Conservation (phyloP, 164 flowering plant species). For the Macadamia tetraphylla region DNA sequence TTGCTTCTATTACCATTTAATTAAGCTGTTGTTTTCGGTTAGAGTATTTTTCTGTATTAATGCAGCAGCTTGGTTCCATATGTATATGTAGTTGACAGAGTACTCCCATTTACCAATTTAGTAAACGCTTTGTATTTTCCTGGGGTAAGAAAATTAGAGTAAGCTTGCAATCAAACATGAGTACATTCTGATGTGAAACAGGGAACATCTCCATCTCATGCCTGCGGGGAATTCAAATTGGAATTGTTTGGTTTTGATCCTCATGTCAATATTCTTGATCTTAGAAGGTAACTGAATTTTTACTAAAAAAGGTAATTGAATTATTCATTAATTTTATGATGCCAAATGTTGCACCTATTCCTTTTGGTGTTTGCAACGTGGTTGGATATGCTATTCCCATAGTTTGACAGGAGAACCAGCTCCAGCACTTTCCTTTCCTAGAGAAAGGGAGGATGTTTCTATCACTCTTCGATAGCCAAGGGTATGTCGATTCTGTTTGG, state of each 20-base stretch:
- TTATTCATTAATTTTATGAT: neutral
- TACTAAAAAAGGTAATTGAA: no score
- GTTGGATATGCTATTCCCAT: conserved; percentile 15
- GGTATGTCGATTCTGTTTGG: conserved; percentile 37
- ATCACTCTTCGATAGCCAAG: conserved; percentile 58
- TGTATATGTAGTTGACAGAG: no score
- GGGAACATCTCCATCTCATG: conserved; percentile 32
- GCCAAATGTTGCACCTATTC: neutral
- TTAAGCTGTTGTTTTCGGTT: no score
- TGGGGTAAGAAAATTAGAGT: conserved; percentile 47
- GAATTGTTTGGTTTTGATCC: conserved; percentile 98
- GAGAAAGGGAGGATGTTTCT: conserved; percentile 80
- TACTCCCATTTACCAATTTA: neutral
- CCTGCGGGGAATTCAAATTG: conserved; percentile 57
- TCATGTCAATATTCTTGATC: conserved; percentile 90
- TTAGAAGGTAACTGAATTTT: conserved; percentile 54
- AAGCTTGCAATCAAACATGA: conserved; percentile 20
- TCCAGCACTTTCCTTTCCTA: conserved; percentile 78
- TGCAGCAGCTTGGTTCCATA: no score
- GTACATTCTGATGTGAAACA: conserved; percentile 25
- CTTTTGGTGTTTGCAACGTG: neutral
- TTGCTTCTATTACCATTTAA: no score
- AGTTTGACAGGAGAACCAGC: conserved; percentile 93
- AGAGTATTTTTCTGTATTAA: neutral
- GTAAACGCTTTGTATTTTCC: neutral